These are phyloP conservation scores for Paramarasmius palmivorus DNA, from an alignment of 1,284 basidiomycete species.

Conservation along the genomic window DNA sequence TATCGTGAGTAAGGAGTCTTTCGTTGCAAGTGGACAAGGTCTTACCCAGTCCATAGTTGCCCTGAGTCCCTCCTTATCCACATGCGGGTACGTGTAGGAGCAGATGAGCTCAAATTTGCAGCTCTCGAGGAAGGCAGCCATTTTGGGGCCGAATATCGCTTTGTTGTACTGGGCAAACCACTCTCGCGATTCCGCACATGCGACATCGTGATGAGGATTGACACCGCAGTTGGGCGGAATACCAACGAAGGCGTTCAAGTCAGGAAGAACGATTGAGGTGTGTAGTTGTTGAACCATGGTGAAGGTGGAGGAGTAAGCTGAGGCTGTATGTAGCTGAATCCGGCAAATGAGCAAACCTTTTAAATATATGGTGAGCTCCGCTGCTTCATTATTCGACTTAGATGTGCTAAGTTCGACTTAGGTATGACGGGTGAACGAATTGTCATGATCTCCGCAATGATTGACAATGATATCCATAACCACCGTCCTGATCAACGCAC, in stretches of 20 bases:
- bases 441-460: no score
- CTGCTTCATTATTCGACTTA: no score
- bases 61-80: slow-evolving; percentile 35
- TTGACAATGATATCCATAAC: no score
- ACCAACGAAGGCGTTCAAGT: background rate
- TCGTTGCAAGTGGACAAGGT: slow-evolving; percentile 27
- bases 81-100: slow-evolving; percentile 43
- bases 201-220: background rate
- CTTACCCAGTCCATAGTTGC: slow-evolving; percentile 3
- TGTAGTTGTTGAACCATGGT: no score
- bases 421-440: no score
- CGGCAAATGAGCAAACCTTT: no score
- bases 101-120: slow-evolving; percentile 43
- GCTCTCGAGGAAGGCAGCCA: slow-evolving; percentile 34
- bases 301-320: no score
- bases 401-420: no score
- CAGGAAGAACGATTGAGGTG: background rate
- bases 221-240: background rate
- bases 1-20: slow-evolving; percentile 25
- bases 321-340: no score
- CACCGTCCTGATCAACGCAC: no score
- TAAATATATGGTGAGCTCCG: no score
- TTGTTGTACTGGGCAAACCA: slow-evolving; percentile 2
- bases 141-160: background rate
- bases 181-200: background rate